These are phyloP conservation scores for Cryphonectria naterciae DNA, from an alignment of 2,329 filamentous ascomycete genomes.

Conservation along the genomic window DNA sequence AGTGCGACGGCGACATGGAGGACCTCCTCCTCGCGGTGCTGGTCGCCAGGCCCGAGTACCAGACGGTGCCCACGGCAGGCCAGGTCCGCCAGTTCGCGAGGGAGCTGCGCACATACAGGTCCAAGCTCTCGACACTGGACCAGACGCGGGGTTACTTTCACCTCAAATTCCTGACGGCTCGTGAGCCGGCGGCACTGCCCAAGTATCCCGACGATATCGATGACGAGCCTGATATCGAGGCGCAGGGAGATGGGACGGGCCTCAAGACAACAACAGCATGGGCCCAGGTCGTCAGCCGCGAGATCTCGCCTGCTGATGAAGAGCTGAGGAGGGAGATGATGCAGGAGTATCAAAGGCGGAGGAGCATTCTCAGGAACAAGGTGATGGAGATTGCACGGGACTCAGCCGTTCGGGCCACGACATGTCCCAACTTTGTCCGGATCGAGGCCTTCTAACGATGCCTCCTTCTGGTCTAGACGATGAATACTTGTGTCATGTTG, in stretches of 20 bases:
- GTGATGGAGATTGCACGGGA: constrained; percentile 1
- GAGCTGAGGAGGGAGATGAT: constrained; percentile 17
- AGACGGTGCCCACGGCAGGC: constrained; percentile 7
- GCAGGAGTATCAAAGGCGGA: constrained; percentile 10
- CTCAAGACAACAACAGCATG: background rate
- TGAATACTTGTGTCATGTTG: background rate
- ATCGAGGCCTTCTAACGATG: constrained; percentile 7
- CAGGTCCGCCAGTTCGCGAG: constrained; percentile 12
- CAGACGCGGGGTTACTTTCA: constrained; percentile 13
- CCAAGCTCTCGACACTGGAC: constrained; percentile 12
- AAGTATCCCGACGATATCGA: constrained; percentile 17
- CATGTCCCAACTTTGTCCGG: constrained; percentile 10
- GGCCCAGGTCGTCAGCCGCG: background rate
- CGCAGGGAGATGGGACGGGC: background rate
- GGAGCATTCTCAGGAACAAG: background rate
- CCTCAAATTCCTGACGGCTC: background rate
- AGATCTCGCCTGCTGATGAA: constrained; percentile 12
- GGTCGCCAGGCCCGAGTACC: constrained; percentile 12
- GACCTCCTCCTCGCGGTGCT: constrained; percentile 16
- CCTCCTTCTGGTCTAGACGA: background rate
- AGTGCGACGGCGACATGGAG: constrained; percentile 19
- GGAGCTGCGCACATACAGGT: constrained; percentile 14
- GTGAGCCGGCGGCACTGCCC: background rate
- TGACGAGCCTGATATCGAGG: background rate
- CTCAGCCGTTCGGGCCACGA: background rate